Evolutionary conservation across 2,329 filamentous ascomycete genomes (phyloP).

Genomic region (Penicillium expansum): DNA sequence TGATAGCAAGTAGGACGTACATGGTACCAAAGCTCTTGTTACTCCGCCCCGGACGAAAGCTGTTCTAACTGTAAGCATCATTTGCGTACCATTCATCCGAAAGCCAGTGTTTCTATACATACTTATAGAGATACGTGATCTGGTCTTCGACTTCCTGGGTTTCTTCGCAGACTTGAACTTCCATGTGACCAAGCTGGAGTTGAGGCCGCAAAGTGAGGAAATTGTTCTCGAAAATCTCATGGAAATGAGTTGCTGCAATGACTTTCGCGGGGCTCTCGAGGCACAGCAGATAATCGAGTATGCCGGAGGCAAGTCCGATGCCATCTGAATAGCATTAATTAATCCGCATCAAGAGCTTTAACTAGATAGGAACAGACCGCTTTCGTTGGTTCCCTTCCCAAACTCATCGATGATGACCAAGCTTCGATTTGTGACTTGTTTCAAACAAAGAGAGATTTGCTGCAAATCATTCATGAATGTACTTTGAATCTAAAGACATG

Average conservation of each 20-base stretch:
- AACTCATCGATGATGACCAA: constrained; percentile 94
- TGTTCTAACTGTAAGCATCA: constrained; percentile 23
- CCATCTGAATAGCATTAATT: constrained; percentile 50
- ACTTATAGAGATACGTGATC: constrained; percentile 67
- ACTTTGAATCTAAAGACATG: constrained; percentile 51
- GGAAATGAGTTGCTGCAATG: constrained; percentile 62
- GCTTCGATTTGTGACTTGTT: constrained; percentile 70
- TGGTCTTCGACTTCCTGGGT: constrained; percentile 50
- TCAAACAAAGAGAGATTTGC: constrained; percentile 75
- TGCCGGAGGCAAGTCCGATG: constrained; percentile 61
- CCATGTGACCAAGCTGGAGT: constrained; percentile 59
- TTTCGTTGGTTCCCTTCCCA: constrained; percentile 64
- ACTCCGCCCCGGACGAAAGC: constrained; percentile 62
- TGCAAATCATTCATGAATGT: constrained; percentile 81
- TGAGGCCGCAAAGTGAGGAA: constrained; percentile 48
- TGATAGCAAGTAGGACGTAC: constrained; percentile 29
- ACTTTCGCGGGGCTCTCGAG: constrained; percentile 56
- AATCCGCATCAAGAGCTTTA: not conserved
- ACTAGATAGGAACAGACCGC: constrained; percentile 34
- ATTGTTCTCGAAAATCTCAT: constrained; percentile 55
- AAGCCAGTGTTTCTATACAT: constrained; percentile 1
- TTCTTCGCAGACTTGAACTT: constrained; percentile 48
- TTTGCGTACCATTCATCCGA: not conserved
- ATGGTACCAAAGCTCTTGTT: constrained; percentile 78
- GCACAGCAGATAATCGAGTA: constrained; percentile 57